Evolutionary conservation across 306 rosid genomes (phyloP), one percentile per base, ranked within the genome.

Genomic region (Boehmeria nivea): DNA sequence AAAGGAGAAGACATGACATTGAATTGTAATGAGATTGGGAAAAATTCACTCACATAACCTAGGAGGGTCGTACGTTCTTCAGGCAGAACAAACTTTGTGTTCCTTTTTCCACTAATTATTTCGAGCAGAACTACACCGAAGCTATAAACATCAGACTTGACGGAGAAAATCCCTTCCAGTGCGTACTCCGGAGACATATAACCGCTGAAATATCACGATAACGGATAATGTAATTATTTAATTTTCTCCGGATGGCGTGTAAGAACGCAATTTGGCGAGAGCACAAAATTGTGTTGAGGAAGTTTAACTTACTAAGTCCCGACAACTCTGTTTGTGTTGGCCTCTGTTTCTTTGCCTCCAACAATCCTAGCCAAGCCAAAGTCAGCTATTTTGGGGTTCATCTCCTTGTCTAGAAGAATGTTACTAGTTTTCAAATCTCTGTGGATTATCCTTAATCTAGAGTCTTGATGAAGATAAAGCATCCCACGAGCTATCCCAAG

Each of bases 181-280:
- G 85, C 87, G 50, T 83, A 78, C 52, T 83, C 81, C 0, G 80
- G 91, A 3, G 91, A 59, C 86, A 82, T 85, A 5, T 79, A 82
- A 2, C 86, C 89, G 19, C 79, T 80, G 10, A n/a, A n/a, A n/a
- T n/a, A n/a, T n/a, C 56, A 40, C 44, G 16, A 2, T 17, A 6
- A 2, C 4, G 3, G 38, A 2, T 40, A 6, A 3, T 13, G 44
- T 40, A 10, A 40, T 40, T 11, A 40, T 2, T 15, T 40, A 40
- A 3, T 38, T 55, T 1, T 27, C 25, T 14, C 26, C n/a, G 2
- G 16, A 17, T 2, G 7, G 44, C 13, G 8, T 11, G 4, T 10
- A 13, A 40, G 44, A 13, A 3, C 8, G 44, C 13, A 40, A 40
- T 3, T 2, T 40, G 16, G 34, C 44, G 44, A 15, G 16, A 10